These are phyloP conservation scores for Rhipidocladum racemiflorum DNA, from an alignment of 176 grass and related monocot species.

Conservation along the genomic window DNA sequence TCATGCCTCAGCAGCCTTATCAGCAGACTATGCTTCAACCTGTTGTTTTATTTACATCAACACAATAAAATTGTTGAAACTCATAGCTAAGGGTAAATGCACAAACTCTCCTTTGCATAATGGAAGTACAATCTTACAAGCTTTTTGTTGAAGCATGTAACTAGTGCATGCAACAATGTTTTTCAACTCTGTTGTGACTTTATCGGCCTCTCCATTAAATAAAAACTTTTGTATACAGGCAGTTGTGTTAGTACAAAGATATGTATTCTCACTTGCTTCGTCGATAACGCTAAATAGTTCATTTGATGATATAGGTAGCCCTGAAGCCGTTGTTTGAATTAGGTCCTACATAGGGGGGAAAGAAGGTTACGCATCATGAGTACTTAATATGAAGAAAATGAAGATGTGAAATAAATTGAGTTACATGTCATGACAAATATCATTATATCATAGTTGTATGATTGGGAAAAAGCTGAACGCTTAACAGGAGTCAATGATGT, in stretches of 20 bases:
- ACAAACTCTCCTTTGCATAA: background rate
- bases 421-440: background rate
- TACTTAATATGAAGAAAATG: background rate
- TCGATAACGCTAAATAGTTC: constrained; percentile 75
- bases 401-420: background rate
- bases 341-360: constrained; percentile 49
- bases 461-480: background rate
- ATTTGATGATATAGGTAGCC: constrained; percentile 54
- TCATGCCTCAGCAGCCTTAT: constrained; percentile 84
- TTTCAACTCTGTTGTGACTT: constrained; percentile 76
- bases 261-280: constrained; percentile 92
- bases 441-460: background rate
- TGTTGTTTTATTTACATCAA: constrained; percentile 29
- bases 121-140: constrained; percentile 50
- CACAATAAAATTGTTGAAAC: background rate
- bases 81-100: constrained; percentile 7
- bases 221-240: constrained; percentile 69
- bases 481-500: background rate
- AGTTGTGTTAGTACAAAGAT: constrained; percentile 68
- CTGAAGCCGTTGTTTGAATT: constrained; percentile 51
- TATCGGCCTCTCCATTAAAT: constrained; percentile 72
- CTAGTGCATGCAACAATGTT: constrained; percentile 73
- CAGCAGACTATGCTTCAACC: constrained; percentile 77
- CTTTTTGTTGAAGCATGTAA: constrained; percentile 84
- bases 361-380: constrained; percentile 9